phyloP scores from a whole-genome alignment of 805 yeast species.

The Candida piceae region DNA sequence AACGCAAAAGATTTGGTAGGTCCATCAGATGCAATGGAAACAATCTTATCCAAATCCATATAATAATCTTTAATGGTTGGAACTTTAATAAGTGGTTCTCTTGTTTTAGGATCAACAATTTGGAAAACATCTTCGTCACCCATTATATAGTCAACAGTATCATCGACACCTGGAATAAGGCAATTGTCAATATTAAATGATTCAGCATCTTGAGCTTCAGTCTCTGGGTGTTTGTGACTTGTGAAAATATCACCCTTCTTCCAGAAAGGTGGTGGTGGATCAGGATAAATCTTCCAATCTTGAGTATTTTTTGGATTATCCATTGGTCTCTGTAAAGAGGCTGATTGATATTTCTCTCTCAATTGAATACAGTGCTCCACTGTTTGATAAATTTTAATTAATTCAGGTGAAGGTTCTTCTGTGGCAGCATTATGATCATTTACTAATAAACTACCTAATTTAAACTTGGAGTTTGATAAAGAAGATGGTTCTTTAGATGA shows the following conservation, averaged over 20 bases:
- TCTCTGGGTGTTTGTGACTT: conserved; percentile 12
- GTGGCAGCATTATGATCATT: conserved; percentile 44
- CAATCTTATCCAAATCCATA: conserved; percentile 70
- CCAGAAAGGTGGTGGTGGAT: conserved; percentile 91
- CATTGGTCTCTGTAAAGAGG: conserved; percentile 66
- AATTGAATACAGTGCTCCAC: conserved; percentile 63
- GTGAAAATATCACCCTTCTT: conserved; percentile 33
- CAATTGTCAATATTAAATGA: conserved; percentile 57
- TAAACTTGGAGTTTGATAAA: conserved; percentile 28
- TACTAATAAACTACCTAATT: conserved; percentile 41
- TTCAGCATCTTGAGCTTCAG: conserved; percentile 33
- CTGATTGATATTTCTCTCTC: conserved; percentile 68
- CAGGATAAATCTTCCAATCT: conserved; percentile 81
- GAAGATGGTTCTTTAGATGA: conserved; percentile 2
- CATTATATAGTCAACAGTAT: conserved; percentile 35
- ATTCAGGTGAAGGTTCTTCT: conserved; percentile 63
- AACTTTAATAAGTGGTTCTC: conserved; percentile 46
- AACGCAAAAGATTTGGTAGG: conserved; percentile 96
- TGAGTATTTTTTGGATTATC: conserved; percentile 81
- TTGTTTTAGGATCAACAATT: conserved; percentile 23
- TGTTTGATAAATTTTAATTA: conserved; percentile 56
- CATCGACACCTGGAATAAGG: conserved; percentile 47
- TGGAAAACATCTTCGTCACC: conserved; percentile 70
- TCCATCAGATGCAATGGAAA: conserved; percentile 82
- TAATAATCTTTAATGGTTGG: conserved; percentile 88